A percentile compares a stretch with the other conserved stretches of the same genome.
These are phyloP conservation scores for Hibiscus trionum DNA, from an alignment of 345 rosid genomes.

Conservation along the genomic window DNA sequence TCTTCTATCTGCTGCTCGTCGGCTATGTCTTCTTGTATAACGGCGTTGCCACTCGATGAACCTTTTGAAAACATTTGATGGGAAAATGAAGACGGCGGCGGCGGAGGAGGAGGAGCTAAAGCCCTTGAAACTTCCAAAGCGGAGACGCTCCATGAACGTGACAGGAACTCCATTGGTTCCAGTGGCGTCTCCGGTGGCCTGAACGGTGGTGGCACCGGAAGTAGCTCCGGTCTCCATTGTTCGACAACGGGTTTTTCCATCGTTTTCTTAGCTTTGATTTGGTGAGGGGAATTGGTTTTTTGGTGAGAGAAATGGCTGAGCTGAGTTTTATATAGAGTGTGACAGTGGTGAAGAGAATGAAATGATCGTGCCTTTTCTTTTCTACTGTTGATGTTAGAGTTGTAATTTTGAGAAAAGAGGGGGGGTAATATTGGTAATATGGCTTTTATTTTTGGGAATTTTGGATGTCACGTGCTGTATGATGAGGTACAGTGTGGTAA, in stretches of 20 bases:
- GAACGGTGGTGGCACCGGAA: conserved; percentile 30
- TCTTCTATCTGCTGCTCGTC: conserved; percentile 50
- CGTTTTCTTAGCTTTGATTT: neutral
- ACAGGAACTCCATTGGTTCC: conserved; percentile 93
- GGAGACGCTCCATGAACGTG: conserved; percentile 95
- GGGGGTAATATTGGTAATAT: neutral
- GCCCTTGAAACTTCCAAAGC: conserved; percentile 79
- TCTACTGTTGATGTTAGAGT: neutral
- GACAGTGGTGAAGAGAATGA: neutral
- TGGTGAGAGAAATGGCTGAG: neutral
- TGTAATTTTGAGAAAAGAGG: neutral
- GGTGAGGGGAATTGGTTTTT: neutral
- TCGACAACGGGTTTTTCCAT: conserved; percentile 57
- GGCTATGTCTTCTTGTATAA: conserved; percentile 57
- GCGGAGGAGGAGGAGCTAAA: conserved; percentile 59
- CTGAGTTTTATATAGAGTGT: neutral
- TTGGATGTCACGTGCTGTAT: neutral
- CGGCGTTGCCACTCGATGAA: conserved; percentile 17
- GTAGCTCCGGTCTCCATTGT: conserved; percentile 52
- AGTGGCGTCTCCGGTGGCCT: conserved; percentile 82
- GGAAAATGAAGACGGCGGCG: conserved; percentile 29
- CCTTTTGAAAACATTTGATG: conserved; percentile 42
- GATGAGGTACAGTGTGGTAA: neutral
- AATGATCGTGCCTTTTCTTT: neutral
- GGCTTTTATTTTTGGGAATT: neutral